Conservation (phyloP, 2,329 filamentous ascomycete species). For the Penicillium sp. region DNA sequence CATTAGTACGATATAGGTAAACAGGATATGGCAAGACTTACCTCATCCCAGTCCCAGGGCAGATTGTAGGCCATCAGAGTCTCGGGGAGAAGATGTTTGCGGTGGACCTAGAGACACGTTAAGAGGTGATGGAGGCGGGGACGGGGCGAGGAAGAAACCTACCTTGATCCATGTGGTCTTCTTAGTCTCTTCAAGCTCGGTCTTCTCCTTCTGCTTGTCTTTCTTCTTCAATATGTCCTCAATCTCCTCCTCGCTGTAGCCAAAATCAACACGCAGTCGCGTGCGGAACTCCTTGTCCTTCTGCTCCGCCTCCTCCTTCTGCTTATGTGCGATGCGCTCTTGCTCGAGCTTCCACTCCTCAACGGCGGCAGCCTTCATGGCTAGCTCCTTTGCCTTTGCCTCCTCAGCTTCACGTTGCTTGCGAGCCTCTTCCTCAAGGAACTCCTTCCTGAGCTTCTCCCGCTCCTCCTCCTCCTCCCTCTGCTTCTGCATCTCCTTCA, state of each 20-base stretch:
- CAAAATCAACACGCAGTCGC: conserved; percentile 38
- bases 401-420: conserved; percentile 38
- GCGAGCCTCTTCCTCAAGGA: conserved; percentile 43
- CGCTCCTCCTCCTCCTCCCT: conserved; percentile 45
- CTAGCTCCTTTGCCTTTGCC: conserved; percentile 26
- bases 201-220: conserved; percentile 35
- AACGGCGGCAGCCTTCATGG: conserved; percentile 41
- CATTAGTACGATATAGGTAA: background rate
- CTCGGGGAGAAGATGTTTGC: conserved; percentile 44
- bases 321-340: conserved; percentile 22
- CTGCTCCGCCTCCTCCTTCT: conserved; percentile 34
- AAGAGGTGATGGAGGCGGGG: background rate
- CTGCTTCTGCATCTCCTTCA: conserved; percentile 31
- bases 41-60: conserved; percentile 47
- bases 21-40: conserved; percentile 23
- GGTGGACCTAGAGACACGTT: conserved; percentile 37
- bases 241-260: conserved; percentile 42
- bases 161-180: conserved; percentile 45
- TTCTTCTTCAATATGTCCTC: conserved; percentile 40
- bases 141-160: conserved; percentile 2
- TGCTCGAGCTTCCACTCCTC: conserved; percentile 36
- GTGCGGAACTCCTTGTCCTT: conserved; percentile 34
- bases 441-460: conserved; percentile 35
- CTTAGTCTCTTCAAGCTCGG: conserved; percentile 29
- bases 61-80: conserved; percentile 45